These are phyloP conservation scores for Sarocladiaceae sp. DNA, from an alignment of 2,329 filamentous ascomycete species.

Conservation along the genomic window DNA sequence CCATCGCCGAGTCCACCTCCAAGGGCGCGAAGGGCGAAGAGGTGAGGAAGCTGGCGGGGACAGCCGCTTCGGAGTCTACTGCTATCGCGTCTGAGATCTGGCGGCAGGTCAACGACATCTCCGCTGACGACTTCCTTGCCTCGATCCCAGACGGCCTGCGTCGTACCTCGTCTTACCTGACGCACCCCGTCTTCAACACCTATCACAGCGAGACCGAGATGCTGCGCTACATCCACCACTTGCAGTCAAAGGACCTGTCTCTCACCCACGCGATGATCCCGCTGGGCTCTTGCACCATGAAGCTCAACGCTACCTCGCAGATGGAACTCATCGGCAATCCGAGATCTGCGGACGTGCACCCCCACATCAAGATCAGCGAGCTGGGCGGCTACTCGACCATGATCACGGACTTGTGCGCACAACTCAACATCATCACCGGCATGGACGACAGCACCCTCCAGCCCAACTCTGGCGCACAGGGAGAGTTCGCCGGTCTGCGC, in stretches of 20 bases:
- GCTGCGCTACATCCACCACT: conserved; percentile 86
- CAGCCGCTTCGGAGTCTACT: too few relatives aligned
- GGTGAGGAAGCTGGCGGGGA: too few relatives aligned
- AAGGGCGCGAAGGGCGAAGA: too few relatives aligned
- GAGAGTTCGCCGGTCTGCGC: conserved; percentile 86
- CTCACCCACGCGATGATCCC: conserved; percentile 97
- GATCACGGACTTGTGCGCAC: conserved; percentile 67
- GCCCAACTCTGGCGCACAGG: conserved; percentile 93
- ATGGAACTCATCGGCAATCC: conserved; percentile 67
- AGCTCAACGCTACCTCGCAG: conserved; percentile 89
- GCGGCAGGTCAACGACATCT: conserved; percentile 29
- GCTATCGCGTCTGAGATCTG: conserved; percentile 27
- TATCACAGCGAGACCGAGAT: conserved; percentile 95
- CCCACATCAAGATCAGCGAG: conserved; percentile 63
- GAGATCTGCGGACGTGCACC: conserved; percentile 62
- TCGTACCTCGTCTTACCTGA: conserved; percentile 72
- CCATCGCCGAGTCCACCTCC: too few relatives aligned
- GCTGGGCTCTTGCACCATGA: conserved; percentile 96
- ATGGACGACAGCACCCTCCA: conserved; percentile 89
- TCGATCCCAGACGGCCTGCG: conserved; percentile 55
- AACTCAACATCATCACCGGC: conserved; percentile 79
- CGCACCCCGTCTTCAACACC: conserved; percentile 90
- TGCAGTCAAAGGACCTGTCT: conserved; percentile 92
- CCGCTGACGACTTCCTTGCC: conserved; percentile 28
- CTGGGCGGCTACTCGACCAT: conserved; percentile 66